Evolutionary conservation across 169 alveolate species (phyloP).

Genomic region (Plasmodium sp.): DNA sequence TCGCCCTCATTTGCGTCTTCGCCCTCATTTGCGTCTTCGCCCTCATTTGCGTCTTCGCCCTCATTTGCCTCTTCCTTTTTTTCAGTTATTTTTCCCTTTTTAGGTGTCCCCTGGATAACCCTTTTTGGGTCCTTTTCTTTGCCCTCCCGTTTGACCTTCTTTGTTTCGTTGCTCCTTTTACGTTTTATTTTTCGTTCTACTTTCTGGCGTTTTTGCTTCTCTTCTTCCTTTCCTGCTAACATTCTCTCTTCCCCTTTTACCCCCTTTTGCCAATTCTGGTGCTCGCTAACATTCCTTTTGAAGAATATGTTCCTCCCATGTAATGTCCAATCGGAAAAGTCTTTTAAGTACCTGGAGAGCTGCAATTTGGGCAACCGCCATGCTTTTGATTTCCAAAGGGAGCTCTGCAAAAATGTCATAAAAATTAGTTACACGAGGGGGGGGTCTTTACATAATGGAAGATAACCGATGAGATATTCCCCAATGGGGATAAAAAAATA

Average conservation of each 20-base stretch:
- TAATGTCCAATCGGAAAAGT: background rate
- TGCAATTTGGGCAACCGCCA: background rate
- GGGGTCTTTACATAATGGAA: background rate
- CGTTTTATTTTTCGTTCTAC: background rate
- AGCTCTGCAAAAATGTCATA: background rate
- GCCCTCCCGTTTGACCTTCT: background rate
- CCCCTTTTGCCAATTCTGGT: background rate
- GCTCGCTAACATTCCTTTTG: background rate
- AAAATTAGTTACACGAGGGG: background rate
- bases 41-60: background rate
- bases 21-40: background rate
- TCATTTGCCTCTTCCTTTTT: background rate
- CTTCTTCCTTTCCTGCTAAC: background rate
- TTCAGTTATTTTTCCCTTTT: no score
- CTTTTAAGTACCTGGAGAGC: background rate
- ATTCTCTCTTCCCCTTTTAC: background rate
- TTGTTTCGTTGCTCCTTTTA: background rate
- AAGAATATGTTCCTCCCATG: background rate
- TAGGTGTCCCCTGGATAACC: background rate
- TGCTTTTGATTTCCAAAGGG: background rate
- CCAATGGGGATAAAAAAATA: background rate
- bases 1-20: no score
- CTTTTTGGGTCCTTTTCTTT: background rate
- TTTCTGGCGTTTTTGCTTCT: background rate
- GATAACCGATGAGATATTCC: background rate